Base-by-base conservation (phyloP, 139 green algal genomes). In the Chlorella sp. region DNA sequence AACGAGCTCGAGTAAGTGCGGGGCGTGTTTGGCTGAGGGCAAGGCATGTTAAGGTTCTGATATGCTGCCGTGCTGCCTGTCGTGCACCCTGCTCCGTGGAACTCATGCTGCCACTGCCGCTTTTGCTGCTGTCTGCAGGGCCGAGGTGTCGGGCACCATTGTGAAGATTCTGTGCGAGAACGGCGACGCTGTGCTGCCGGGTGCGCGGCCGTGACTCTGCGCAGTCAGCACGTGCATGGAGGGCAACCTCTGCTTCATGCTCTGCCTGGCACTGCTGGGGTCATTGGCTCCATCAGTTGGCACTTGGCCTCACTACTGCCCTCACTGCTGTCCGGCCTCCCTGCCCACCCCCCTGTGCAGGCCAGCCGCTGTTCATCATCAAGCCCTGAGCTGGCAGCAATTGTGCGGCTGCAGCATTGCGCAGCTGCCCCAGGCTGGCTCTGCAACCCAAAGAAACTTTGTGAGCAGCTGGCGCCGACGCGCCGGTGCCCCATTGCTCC, bases 1-100 rank as follows among this genome's bases (percentile, higher is more conserved):
- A 99, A 98, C 88, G 96, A 98, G 89, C 98, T 99, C 78, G 96
- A 98, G 95, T 55, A 3, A 63, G 73, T 28, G 26, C 26, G 3
- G 62, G 23, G 26, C 28, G 5, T 38, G n/a, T 0, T 41, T 71
- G n/a, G n/a, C 15, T 51, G 44, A 9, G 44, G 44, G 44, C 44
- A n/a, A n/a, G n/a, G n/a, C n/a, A n/a, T n/a, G n/a, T n/a, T n/a
- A n/a, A n/a, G n/a, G n/a, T n/a, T n/a, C n/a, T n/a, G n/a, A n/a
- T n/a, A n/a, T n/a, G n/a, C n/a, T n/a, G n/a, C n/a, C n/a, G n/a
- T n/a, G n/a, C n/a, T n/a, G n/a, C n/a, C n/a, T n/a, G n/a, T n/a
- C n/a, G n/a, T n/a, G n/a, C n/a, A n/a, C n/a, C n/a, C n/a, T n/a
- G n/a, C n/a, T n/a, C n/a, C n/a, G n/a, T n/a, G n/a, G n/a, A n/a